These are phyloP conservation scores for Phytophthora macrochlamydospora DNA, from an alignment of 352 stramenopile genomes.

Conservation along the genomic window DNA sequence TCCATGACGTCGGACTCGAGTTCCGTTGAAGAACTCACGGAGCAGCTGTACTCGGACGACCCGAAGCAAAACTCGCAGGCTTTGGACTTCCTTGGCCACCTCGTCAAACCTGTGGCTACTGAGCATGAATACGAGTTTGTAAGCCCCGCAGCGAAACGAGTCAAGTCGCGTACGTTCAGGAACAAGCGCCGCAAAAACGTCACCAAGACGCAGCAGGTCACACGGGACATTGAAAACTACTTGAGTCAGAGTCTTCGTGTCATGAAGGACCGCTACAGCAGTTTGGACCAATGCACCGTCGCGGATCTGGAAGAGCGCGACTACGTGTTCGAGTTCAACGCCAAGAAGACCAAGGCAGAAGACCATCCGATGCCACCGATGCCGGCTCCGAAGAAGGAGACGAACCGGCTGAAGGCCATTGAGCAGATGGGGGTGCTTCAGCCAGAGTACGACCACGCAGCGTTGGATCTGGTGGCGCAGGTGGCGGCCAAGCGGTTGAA, in stretches of 20 bases:
- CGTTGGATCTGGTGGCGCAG: conserved; percentile 64
- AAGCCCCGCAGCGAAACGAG: conserved; percentile 13
- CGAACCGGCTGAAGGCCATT: conserved; percentile 46
- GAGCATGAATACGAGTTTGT: conserved; percentile 29
- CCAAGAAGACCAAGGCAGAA: conserved; percentile 23
- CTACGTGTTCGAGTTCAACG: conserved; percentile 55
- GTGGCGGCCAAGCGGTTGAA: conserved; percentile 62
- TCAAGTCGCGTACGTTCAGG: conserved; percentile 12
- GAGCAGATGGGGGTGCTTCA: conserved; percentile 47
- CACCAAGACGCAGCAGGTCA: conserved; percentile 41
- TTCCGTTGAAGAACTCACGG: conserved; percentile 40
- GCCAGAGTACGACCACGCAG: conserved; percentile 47
- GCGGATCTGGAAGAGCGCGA: conserved; percentile 43
- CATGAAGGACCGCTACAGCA: conserved; percentile 36
- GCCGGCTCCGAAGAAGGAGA: conserved; percentile 46
- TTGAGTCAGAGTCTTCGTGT: conserved; percentile 44
- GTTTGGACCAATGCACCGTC: conserved; percentile 21
- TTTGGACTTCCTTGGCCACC: conserved; percentile 47
- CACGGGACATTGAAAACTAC: conserved; percentile 48
- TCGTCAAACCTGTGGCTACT: conserved; percentile 30
- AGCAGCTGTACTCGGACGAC: conserved; percentile 53
- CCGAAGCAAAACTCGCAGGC: conserved; percentile 43
- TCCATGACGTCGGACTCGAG: conserved; percentile 40
- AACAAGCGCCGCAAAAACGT: conserved; percentile 16
- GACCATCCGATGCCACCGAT: conserved; percentile 56